Evolutionary conservation across 495 filamentous ascomycete genomes (phyloP).

Genomic region (Penicillium steckii): DNA sequence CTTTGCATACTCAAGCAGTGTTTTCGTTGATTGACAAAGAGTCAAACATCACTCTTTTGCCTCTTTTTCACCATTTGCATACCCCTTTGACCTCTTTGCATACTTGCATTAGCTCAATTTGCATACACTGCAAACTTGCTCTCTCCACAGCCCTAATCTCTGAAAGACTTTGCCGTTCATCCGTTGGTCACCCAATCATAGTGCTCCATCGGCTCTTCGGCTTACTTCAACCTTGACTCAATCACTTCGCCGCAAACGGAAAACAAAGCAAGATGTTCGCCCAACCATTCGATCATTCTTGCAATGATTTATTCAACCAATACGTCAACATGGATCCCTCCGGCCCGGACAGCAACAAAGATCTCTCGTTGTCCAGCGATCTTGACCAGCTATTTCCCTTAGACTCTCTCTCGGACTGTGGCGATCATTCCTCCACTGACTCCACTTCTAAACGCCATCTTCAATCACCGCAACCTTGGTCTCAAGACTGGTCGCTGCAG

Average conservation of each 20-base stretch:
- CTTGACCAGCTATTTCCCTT: constrained; percentile 45
- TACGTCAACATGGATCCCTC: constrained; percentile 49
- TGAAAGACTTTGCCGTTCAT: not conserved
- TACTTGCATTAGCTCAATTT: not conserved
- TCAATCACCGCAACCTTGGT: constrained; percentile 42
- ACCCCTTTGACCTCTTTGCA: constrained; percentile 8
- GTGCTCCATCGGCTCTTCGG: constrained; percentile 18
- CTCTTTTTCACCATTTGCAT: constrained; percentile 10
- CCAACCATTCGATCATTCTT: constrained; percentile 49
- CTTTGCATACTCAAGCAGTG: constrained; percentile 50
- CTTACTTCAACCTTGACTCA: constrained; percentile 19
- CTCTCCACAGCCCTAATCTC: constrained; percentile 2
- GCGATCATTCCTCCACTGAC: constrained; percentile 42
- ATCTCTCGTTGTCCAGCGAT: constrained; percentile 42
- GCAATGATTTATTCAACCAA: constrained; percentile 53
- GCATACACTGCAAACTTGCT: constrained; percentile 2
- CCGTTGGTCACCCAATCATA: constrained; percentile 33
- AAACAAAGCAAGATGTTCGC: constrained; percentile 45
- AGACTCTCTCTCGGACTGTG: constrained; percentile 45
- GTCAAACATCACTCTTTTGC: constrained; percentile 31
- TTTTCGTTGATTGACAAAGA: constrained; percentile 44
- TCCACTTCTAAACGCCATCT: constrained; percentile 36
- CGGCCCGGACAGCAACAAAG: constrained; percentile 42
- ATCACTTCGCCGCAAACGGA: constrained; percentile 46
- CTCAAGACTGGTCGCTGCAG: constrained; percentile 42